Base-by-base conservation (phyloP, 345 rosid species). In the Mercurialis annua region DNA sequence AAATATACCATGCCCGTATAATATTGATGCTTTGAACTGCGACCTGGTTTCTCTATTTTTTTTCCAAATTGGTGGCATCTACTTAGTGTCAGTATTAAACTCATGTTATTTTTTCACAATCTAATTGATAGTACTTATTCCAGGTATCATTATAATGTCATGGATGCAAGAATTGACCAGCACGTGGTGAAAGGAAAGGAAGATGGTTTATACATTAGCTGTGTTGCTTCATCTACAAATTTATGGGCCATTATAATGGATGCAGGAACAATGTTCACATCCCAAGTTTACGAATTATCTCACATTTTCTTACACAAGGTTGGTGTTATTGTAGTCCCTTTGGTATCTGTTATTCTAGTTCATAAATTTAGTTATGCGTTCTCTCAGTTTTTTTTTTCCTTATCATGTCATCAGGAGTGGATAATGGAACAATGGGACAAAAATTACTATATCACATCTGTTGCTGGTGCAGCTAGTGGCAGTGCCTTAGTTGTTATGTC, bases 171-270 rank as follows among this genome's bases (percentile, higher is more conserved):
- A 58, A 61, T 71, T 34, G 58, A 38, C 30, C 65, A 65, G 49
- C 75, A 71, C 58, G 65, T 71, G 24, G 75, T 56, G 24, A 71
- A 71, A 44, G 75, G 75, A 36, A 64, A 20, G 44, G 75, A 71
- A 65, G 75, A 71, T 65, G 75, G 75, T 16, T 58, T 71, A 20
- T 64, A 64, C 49, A 65, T 71, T 26, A 71, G 75, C 59, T 64
- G 70, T 29, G 64, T 71, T 14, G 75, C 75, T 23, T 64, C 75
- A 33, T 64, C 69, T 24, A 47, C 64, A 20, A 71, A 64, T 34
- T 29, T 71, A 43, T 71, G 75, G 75, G 75, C 75, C n/a, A 40
- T 71, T 23, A 42, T 71, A 48, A 56, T 71, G 75, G 75, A 71
- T 47, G 70, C 69, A 10, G 75, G 75, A 47, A 71, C 75, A 30